These are phyloP conservation scores for Torrubiellomyces zombiae DNA, from an alignment of 2,329 filamentous ascomycete genomes.

Conservation along the genomic window DNA sequence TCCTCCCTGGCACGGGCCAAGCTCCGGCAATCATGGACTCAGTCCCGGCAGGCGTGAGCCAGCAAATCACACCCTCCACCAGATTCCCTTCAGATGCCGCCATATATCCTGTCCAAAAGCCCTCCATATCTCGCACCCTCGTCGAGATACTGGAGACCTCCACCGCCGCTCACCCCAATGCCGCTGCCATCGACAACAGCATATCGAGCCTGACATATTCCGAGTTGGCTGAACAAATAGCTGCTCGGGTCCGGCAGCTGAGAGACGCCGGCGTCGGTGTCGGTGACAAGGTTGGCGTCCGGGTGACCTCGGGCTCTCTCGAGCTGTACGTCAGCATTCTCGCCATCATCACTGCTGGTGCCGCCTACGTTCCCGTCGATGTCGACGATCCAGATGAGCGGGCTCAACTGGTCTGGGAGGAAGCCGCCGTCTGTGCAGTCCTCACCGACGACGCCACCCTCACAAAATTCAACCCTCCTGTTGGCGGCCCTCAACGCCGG, in stretches of 20 bases:
- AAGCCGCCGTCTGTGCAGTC: constrained; percentile 6
- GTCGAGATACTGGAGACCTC: constrained; percentile 7
- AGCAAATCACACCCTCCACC: constrained; percentile 2
- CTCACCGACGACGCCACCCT: constrained; percentile 6
- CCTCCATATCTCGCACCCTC: constrained; percentile 5
- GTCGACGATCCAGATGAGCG: constrained; percentile 9
- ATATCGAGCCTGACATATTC: constrained; percentile 4
- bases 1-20: background rate
- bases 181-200: constrained; percentile 7
- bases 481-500: background rate
- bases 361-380: constrained; percentile 9
- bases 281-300: constrained; percentile 7
- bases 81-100: no score
- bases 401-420: constrained; percentile 7
- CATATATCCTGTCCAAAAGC: constrained; percentile 4
- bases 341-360: constrained; percentile 6
- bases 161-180: constrained; percentile 3
- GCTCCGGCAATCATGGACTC: background rate
- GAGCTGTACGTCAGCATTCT: constrained; percentile 8
- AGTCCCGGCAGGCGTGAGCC: constrained; percentile 1
- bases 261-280: constrained; percentile 4
- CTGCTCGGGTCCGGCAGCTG: constrained; percentile 2
- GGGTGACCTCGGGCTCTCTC: constrained; percentile 7
- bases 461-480: constrained; percentile 2
- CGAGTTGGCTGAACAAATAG: constrained; percentile 3